Evolutionary conservation across 371 early-diverging fungal species (phyloP).

Genomic region (Mucor ambiguus): DNA sequence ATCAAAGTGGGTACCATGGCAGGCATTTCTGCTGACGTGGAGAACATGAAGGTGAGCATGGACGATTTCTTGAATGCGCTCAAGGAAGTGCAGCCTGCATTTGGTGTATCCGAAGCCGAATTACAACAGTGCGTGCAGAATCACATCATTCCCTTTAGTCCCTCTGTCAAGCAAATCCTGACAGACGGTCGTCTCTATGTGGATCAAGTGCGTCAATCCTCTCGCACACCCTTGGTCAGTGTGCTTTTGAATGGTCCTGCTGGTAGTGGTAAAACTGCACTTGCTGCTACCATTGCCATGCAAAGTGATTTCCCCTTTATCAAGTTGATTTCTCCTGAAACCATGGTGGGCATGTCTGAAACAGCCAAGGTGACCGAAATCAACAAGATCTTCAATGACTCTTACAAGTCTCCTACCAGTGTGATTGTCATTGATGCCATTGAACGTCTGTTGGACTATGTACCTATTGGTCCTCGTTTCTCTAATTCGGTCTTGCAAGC

Average conservation of each 20-base stretch:
- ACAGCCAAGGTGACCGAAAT: slow-evolving; percentile 92
- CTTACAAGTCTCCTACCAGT: slow-evolving; percentile 97
- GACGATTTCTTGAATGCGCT: slow-evolving; percentile 96
- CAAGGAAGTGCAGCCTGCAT: slow-evolving; percentile 97
- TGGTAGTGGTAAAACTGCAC: slow-evolving; percentile 97
- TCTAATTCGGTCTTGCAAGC: slow-evolving; percentile 97
- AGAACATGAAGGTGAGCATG: slow-evolving; percentile 88
- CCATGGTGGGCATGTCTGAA: slow-evolving; percentile 97
- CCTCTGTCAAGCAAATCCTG: slow-evolving; percentile 77
- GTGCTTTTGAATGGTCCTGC: slow-evolving; percentile 86
- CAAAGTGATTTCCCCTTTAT: slow-evolving; percentile 97
- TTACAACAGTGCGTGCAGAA: slow-evolving; percentile 84
- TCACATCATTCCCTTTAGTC: slow-evolving; percentile 81
- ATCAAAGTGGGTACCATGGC: slow-evolving; percentile 89
- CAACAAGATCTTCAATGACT: slow-evolving; percentile 94
- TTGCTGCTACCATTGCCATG: slow-evolving; percentile 97
- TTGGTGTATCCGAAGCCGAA: slow-evolving; percentile 97
- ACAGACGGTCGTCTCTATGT: slow-evolving; percentile 83
- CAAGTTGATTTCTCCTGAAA: slow-evolving; percentile 97
- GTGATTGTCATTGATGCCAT: slow-evolving; percentile 98
- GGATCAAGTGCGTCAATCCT: slow-evolving; percentile 84
- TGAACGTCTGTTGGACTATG: slow-evolving; percentile 97
- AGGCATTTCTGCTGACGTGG: slow-evolving; percentile 79
- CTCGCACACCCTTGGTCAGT: slow-evolving; percentile 87
- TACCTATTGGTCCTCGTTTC: slow-evolving; percentile 98